Evolutionary conservation across 306 rosid genomes (phyloP).

Genomic region (Canavalia gladiata): DNA sequence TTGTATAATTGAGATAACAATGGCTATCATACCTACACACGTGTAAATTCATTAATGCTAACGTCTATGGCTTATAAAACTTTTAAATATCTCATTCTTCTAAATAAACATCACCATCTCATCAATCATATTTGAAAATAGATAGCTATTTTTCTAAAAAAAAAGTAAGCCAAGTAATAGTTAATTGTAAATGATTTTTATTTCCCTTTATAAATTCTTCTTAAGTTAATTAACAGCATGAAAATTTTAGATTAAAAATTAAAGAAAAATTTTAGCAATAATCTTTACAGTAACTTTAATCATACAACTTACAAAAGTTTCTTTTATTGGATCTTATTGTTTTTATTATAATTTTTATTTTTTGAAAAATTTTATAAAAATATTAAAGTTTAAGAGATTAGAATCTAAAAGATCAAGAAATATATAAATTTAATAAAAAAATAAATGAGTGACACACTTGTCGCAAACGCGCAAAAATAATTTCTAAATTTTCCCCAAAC

Average conservation of each 20-base stretch:
- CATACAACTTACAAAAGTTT: no score
- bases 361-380: no score
- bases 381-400: no score
- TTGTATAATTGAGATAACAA: conserved; percentile 22
- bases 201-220: neutral
- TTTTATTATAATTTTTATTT: no score
- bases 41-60: neutral
- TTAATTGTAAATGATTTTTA: neutral
- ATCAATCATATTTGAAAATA: neutral
- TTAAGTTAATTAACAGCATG: neutral
- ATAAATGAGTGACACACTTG: no score
- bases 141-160: neutral
- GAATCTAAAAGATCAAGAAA: no score
- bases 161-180: neutral
- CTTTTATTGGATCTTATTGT: no score
- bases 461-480: no score
- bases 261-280: neutral
- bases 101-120: neutral
- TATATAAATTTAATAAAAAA: no score
- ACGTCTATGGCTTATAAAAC: neutral
- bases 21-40: neutral
- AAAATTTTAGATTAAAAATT: neutral
- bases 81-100: neutral
- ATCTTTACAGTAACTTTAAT: no score
- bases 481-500: no score